Percentiles rank a stretch among this genome's conserved stretches.
These are phyloP conservation scores for Hirsutella rhossiliensis DNA, from an alignment of 2,329 filamentous ascomycete genomes.

Conservation along the genomic window DNA sequence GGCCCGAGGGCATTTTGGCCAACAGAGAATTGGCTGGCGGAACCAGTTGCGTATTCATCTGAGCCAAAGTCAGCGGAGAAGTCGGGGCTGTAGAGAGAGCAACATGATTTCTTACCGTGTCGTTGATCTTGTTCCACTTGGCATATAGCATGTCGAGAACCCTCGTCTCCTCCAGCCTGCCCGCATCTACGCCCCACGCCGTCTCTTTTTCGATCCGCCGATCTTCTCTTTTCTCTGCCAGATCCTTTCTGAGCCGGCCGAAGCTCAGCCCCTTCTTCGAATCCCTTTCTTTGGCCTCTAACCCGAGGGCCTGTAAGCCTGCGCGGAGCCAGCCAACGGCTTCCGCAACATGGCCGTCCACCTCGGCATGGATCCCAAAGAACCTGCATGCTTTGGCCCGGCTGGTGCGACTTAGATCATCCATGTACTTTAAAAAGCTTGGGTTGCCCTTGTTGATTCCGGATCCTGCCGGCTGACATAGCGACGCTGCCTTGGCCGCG, in stretches of 20 bases:
- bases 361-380: constrained; percentile 79
- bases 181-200: constrained; percentile 72
- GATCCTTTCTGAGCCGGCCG: constrained; percentile 58
- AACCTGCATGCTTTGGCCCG: constrained; percentile 82
- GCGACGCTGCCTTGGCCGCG: constrained; percentile 55
- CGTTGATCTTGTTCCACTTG: constrained; percentile 90
- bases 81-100: accelerated
- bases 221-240: constrained; percentile 69
- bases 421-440: constrained; percentile 58
- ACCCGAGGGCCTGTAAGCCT: constrained; percentile 62
- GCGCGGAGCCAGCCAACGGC: constrained; percentile 80
- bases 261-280: constrained; percentile 44
- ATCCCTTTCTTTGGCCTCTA: constrained; percentile 32
- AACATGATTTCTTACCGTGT: constrained; percentile 50
- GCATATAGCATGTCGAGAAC: constrained; percentile 76
- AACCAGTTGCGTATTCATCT: constrained; percentile 72
- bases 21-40: constrained; percentile 61
- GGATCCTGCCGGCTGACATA: constrained; percentile 28
- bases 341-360: constrained; percentile 67
- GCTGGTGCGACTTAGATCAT: constrained; percentile 62
- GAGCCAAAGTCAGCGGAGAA: not conserved
- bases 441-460: constrained; percentile 45
- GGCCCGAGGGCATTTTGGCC: constrained; percentile 71
- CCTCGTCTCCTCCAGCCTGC: constrained; percentile 70
- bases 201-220: constrained; percentile 61